Percentiles rank a stretch among this genome's conserved stretches.
phyloP scores from a whole-genome alignment of 495 filamentous ascomycete genomes.

The Trichocladium antarcticum region DNA sequence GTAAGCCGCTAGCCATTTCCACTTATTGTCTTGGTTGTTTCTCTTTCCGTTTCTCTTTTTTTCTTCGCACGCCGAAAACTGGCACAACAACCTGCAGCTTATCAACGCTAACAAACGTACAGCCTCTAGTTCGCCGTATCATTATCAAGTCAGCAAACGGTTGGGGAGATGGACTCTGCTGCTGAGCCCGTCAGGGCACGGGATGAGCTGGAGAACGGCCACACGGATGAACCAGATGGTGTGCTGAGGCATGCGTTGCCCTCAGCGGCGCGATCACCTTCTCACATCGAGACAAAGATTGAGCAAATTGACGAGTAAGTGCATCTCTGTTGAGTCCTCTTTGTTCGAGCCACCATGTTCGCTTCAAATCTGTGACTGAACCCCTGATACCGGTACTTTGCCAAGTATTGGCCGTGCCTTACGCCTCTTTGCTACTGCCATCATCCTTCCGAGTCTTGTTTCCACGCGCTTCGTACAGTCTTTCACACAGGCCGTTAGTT shows the following conservation, averaged over 20 bases:
- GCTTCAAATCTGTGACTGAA: too few species aligned
- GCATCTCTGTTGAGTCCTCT: background rate
- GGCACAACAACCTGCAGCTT: too few species aligned
- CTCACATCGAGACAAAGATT: background rate
- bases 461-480: too few species aligned
- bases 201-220: background rate
- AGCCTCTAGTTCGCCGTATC: too few species aligned
- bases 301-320: conserved; percentile 8
- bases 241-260: background rate
- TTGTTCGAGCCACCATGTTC: too few species aligned
- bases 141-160: too few species aligned
- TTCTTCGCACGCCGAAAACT: background rate
- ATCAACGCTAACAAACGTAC: too few species aligned
- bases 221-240: background rate
- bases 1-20: conserved; percentile 1
- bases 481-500: too few species aligned
- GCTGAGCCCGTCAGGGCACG: background rate
- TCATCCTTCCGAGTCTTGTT: too few species aligned
- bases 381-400: too few species aligned
- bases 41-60: background rate
- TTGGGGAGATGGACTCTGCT: background rate
- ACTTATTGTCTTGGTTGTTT: background rate
- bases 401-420: too few species aligned
- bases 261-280: background rate
- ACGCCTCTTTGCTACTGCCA: too few species aligned